Evolutionary conservation across 148 eudicot species (phyloP), one percentile per base, ranked within the genome.

Genomic region (Vaccinium darrowii): DNA sequence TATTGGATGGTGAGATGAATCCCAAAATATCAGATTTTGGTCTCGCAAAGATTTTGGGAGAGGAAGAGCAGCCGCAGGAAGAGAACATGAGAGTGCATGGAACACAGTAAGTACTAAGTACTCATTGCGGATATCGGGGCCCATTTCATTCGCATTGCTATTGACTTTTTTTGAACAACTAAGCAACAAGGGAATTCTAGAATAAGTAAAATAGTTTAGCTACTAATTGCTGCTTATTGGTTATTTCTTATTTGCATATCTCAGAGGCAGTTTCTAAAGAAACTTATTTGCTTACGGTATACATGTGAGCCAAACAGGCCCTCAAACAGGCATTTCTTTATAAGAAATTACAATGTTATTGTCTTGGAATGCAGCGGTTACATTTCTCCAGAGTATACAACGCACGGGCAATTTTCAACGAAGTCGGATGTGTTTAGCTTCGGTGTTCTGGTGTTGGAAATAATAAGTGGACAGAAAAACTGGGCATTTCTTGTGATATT

Each of bases 21-120:
- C 87, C 87, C 52, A 86, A 86, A 82, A 86, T 86, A 50, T 82
- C 87, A 36, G 87, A 86, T 76, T 86, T 86, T 27, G 87, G 87
- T 16, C 71, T 86, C 10, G 87, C 87, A 50, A 86, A 52, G 82
- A 77, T 82, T 30, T 63, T 86, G 36, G 87, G 78, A 63, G 78
- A 75, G 7, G 82, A 80, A 21, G n/a, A 63, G 52, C 56, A 63
- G 50, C 30, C 53, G 15, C 60, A 76, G 10, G 82, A 65, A 52
- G 63, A 30, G 43, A 63, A 71, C 56, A 75, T 12, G 43, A 86
- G 71, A 51, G 82, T 86, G 16, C 43, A 62, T 23, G 87, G 87
- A 76, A 86, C 87, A 52, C 54, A 49, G 87, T 86, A 86, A 82
- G 87, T 65, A 23, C 56, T n/a, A 86, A 82, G 87, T 65, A 23